Base-by-base conservation (phyloP, 1,284 basidiomycete genomes). In the Moesziomyces parantarcticus region DNA sequence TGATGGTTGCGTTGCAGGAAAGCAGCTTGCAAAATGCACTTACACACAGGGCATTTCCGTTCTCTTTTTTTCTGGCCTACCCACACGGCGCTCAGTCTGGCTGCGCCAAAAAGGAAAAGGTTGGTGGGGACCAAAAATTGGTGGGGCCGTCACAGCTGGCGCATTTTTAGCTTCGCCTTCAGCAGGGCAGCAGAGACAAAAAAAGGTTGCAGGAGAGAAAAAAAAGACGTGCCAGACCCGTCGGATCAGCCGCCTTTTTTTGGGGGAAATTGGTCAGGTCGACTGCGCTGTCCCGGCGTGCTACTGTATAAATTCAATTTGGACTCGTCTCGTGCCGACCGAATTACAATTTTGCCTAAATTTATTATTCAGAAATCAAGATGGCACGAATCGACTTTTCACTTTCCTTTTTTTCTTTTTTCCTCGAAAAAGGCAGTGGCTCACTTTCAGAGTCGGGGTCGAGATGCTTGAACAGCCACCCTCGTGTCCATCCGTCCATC, bases 401-500 rank as follows among this genome's bases (percentile, higher is more conserved):
- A 13, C 7, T 40, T n/a, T 42, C 26, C 13, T 42, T 43, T 47
- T 42, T 51, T 47, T 42, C 43, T 10, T 23, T 46, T 40, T 43
- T 32, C 21, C 29, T 45, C 51, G 29, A 34, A 23, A 44, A 44
- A 44, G 11, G 21, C n/a, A 4, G 25, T 18, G 21, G 13, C 43
- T 9, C 23, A 22, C 21, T 22, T 44, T 25, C 23, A 21, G 43
- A 22, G 6, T 44, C 21, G 23, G 21, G 21, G 13, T 44, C 43
- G 21, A 22, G 43, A 6, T 44, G 3, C 11, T 44, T 32, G 29
- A 9, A 43, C 45, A 16, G 36, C 29, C 29, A 10, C 43, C 32
- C 36, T n/a, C 16, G 11, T n/a, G 40, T 40, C 61, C 48, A 58
- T 50, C 61, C 54, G 22, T 58, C 54, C 48, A 16, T 50, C 55